Base-by-base conservation (phyloP, 768 basidiomycete species). In the Russula sp. region DNA sequence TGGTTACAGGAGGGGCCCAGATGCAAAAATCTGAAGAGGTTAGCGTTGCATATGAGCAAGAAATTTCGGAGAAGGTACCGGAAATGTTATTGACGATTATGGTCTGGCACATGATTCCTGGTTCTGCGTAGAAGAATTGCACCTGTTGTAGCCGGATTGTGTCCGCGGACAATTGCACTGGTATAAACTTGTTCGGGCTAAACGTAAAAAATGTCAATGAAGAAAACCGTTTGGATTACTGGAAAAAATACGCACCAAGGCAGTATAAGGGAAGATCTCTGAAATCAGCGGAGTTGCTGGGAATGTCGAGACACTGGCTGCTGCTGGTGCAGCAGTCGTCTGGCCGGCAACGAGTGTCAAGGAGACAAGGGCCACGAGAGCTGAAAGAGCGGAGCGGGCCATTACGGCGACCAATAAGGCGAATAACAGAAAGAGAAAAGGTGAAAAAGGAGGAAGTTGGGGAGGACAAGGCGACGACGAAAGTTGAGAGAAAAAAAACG, bases 81-180 rank as follows among this genome's bases (percentile, higher is more conserved):
- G 73, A 72, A 13, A 81, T 78, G 63, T 73, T 81, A 83, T 89
- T 89, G 62, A 86, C 76, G 73, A 83, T 83, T 10, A 79, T 76
- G 0, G 88, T 91, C 74, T 92, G 90, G 73, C 90, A 92, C 40
- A 83, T 0, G 89, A 88, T 10, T 76, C 57, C 65, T 82, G 82
- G 73, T 78, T 81, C 62, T 84, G 78, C 0, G 88, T 89, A 20
- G 85, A 84, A 0, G 82, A 80, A 73, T 88, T 89, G 73, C 87
- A 89, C 13, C 76, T 70, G 72, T 87, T 88, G 78, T 86, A 88
- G 18, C 89, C 88, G 22, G 70, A 69, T 71, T 90, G 88, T 16
- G 75, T 69, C 16, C 87, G 61, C 88, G 84, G 28, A 72, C 70
- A 50, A 75, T 75, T 14, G 72, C 56, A 65, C 75, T 74, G 49